phyloP scores from a whole-genome alignment of 75 land plant genomes.

The Chamaecyparis obtusa region DNA sequence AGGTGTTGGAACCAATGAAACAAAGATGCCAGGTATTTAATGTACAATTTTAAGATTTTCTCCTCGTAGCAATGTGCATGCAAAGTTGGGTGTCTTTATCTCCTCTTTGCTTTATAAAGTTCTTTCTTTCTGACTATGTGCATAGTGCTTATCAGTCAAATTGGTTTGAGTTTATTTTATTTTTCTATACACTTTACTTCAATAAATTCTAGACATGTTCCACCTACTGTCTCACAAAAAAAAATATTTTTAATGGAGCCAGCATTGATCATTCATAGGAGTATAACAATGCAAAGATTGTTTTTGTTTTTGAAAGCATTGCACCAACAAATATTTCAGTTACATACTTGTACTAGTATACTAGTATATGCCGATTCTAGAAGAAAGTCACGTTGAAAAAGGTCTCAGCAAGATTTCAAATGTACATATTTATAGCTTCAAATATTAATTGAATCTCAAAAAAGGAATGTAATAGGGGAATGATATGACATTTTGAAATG shows the following conservation, averaged over 20 bases:
- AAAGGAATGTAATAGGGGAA: too few species aligned
- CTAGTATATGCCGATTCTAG: background rate
- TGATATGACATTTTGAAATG: background rate
- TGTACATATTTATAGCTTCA: background rate
- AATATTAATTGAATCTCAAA: background rate
- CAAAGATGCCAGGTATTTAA: conserved; percentile 16
- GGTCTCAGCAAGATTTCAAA: background rate
- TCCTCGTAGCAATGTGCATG: background rate
- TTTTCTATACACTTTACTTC: background rate
- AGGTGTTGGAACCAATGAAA: conserved; percentile 18
- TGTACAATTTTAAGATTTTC: background rate
- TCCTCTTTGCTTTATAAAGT: background rate
- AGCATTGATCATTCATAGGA: background rate
- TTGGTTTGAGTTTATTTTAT: background rate
- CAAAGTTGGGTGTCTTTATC: background rate
- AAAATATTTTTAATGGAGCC: background rate
- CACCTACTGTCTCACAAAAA: background rate
- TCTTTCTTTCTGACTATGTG: background rate
- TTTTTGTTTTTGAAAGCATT: background rate
- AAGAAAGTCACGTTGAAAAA: background rate
- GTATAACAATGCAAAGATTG: background rate
- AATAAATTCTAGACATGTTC: background rate
- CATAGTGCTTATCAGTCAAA: background rate
- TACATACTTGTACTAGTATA: background rate
- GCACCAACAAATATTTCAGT: too few species aligned